These are phyloP conservation scores for Acanthamoeba castellanii DNA, from an alignment of 208 protist species.

Conservation along the genomic window DNA sequence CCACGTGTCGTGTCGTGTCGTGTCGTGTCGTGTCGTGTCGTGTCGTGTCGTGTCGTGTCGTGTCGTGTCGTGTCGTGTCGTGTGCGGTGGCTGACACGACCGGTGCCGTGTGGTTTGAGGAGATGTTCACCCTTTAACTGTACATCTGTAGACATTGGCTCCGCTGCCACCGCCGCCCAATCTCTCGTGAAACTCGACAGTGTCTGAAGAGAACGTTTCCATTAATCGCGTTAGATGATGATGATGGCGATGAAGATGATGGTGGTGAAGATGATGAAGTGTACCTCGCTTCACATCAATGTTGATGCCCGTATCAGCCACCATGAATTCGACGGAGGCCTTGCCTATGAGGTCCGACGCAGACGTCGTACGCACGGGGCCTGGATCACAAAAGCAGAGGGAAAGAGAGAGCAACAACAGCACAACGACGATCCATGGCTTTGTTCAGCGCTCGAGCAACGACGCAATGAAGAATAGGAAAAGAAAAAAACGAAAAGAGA, in stretches of 20 bases:
- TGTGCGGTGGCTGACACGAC: no score
- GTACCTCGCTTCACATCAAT: background rate
- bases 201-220: background rate
- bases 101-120: no score
- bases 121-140: background rate
- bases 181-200: background rate
- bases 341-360: constrained; percentile 3
- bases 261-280: background rate
- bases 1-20: no score
- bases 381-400: background rate
- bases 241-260: background rate
- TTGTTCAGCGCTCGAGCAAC: no score
- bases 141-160: background rate
- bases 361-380: background rate
- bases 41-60: no score
- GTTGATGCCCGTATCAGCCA: background rate
- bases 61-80: no score
- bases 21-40: no score
- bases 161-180: background rate
- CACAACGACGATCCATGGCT: background rate
- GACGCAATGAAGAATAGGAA: no score
- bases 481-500: no score
- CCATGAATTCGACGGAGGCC: background rate
- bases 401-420: no score
- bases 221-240: background rate